A percentile compares a stretch with the other conserved stretches of the same genome.
phyloP scores from a whole-genome alignment of 352 stramenopile species.

The Poterioochromonas sp. region DNA sequence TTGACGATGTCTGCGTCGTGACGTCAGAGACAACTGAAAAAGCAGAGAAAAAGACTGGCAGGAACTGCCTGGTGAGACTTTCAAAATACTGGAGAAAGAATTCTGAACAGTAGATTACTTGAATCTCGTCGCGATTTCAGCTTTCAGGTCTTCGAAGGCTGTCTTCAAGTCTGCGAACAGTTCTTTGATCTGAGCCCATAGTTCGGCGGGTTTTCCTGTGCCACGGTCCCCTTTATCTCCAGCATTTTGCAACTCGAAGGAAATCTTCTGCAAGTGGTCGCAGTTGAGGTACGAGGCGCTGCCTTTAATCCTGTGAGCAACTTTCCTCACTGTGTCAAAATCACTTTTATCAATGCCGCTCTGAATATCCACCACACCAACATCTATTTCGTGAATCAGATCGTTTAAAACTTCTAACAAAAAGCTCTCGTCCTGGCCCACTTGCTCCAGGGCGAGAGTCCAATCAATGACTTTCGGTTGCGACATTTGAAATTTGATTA shows the following conservation, averaged over 20 bases:
- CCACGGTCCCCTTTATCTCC: neutral
- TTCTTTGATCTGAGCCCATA: neutral
- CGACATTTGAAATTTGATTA: too few relatives aligned
- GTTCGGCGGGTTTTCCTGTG: neutral
- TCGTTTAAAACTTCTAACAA: constrained; percentile 15
- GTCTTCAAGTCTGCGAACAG: neutral
- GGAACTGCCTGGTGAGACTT: too few relatives aligned
- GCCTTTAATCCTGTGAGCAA: constrained; percentile 25
- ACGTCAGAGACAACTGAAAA: too few relatives aligned
- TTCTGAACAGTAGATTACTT: too few relatives aligned
- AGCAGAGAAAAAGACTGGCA: too few relatives aligned
- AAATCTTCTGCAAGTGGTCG: neutral
- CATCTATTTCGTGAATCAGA: neutral
- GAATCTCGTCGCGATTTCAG: too few relatives aligned
- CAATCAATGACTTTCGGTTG: constrained; percentile 5
- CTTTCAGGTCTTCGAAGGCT: neutral
- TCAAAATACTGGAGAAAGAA: too few relatives aligned
- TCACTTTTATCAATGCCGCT: neutral
- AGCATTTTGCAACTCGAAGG: neutral
- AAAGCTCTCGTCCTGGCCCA: neutral
- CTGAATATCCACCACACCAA: neutral
- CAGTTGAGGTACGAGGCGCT: constrained; percentile 11
- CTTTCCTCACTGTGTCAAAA: neutral
- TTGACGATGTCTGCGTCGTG: too few relatives aligned
- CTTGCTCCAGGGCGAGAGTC: constrained; percentile 5